phyloP scores from a whole-genome alignment of 2,329 filamentous ascomycete genomes.

The Lecanicillium sp. region DNA sequence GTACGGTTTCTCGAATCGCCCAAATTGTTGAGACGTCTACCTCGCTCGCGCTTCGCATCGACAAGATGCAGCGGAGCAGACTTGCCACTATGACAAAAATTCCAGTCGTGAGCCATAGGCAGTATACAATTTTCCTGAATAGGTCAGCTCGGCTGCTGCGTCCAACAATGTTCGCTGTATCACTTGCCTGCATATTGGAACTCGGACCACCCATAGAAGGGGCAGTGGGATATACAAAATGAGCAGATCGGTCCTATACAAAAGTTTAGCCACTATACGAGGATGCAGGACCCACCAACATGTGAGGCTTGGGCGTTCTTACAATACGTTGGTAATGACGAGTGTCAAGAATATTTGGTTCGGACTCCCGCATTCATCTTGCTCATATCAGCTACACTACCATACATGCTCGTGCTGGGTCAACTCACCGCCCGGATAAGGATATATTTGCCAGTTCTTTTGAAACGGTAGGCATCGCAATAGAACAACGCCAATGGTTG shows the following conservation, averaged over 20 bases:
- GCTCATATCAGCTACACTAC: neutral
- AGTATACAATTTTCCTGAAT: conserved; percentile 14
- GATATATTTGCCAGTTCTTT: conserved; percentile 18
- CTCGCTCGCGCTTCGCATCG: conserved; percentile 11
- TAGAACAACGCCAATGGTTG: conserved; percentile 14
- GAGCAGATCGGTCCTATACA: conserved; percentile 15
- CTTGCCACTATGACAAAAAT: conserved; percentile 18
- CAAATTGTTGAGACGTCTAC: conserved; percentile 17
- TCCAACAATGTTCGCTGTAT: neutral
- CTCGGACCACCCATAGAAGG: conserved; percentile 15
- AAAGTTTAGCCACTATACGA: neutral
- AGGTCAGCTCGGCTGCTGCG: neutral
- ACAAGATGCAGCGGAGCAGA: conserved; percentile 16
- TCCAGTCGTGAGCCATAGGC: conserved; percentile 16
- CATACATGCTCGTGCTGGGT: no score
- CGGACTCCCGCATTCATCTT: conserved; percentile 14
- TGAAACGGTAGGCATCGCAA: conserved; percentile 14
- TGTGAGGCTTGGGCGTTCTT: conserved; percentile 1
- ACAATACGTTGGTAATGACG: conserved; percentile 16
- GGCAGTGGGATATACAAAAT: conserved; percentile 16
- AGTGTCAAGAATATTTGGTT: conserved; percentile 14
- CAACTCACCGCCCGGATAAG: conserved; percentile 15
- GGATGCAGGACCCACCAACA: neutral
- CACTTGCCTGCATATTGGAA: conserved; percentile 13
- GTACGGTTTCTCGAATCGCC: conserved; percentile 18